Evolutionary conservation across 192 early-diverging fungal genomes (phyloP).

Genomic region (Coemansia sp.): DNA sequence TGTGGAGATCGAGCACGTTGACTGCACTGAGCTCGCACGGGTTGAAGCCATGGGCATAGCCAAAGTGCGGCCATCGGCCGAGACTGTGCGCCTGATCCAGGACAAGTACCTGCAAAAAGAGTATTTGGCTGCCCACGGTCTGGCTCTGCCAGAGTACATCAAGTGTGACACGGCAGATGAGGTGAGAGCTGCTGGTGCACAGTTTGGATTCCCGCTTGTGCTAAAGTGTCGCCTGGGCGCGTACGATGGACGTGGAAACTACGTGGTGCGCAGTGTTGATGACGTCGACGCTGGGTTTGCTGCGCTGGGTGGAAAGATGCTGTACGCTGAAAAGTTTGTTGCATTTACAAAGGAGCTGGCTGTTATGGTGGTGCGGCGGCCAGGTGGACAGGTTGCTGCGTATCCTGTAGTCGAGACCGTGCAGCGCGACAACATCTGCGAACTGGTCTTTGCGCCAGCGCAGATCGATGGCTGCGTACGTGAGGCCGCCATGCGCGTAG

Average conservation of each 20-base stretch:
- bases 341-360: constrained; percentile 91
- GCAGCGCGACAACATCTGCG: constrained; percentile 95
- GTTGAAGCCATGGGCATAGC: constrained; percentile 60
- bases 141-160: constrained; percentile 66
- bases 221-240: constrained; percentile 92
- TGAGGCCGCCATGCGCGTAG: constrained; percentile 72
- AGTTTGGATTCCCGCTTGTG: constrained; percentile 93
- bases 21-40: constrained; percentile 59
- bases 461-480: constrained; percentile 85
- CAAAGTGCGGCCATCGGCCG: constrained; percentile 77
- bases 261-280: constrained; percentile 70
- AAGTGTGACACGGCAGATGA: constrained; percentile 56
- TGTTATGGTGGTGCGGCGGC: constrained; percentile 92
- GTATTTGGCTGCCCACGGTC: constrained; percentile 62
- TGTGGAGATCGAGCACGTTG: constrained; percentile 98
- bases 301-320: constrained; percentile 56
- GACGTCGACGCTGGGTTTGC: constrained; percentile 61
- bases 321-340: constrained; percentile 96
- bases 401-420: constrained; percentile 98
- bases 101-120: constrained; percentile 95
- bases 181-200: constrained; percentile 53
- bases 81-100: constrained; percentile 86
- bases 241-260: constrained; percentile 96
- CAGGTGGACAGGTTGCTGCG: constrained; percentile 59
- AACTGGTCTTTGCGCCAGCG: constrained; percentile 93